Conservation (phyloP, 352 stramenopile genomes). For the Globisporangium sylvaticum region DNA sequence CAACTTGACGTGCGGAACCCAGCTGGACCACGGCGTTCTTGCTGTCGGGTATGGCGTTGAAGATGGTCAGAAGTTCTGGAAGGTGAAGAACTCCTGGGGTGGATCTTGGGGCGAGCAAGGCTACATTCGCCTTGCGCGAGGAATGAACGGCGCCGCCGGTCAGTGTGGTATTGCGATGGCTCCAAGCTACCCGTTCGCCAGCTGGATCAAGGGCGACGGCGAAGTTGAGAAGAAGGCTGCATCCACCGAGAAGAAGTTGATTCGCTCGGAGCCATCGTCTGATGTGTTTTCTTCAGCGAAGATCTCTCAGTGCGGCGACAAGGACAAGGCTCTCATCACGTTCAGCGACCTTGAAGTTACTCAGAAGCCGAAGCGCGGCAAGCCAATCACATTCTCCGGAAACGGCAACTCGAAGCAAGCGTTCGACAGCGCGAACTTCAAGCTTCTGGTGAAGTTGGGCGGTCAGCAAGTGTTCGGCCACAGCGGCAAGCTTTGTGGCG, state of each 20-base stretch:
- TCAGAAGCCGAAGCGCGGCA: constrained; percentile 61
- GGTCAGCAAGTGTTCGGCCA: constrained; percentile 72
- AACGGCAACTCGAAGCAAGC: constrained; percentile 65
- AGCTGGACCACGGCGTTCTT: constrained; percentile 97
- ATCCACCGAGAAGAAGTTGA: background rate
- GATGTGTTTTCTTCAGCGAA: constrained; percentile 63
- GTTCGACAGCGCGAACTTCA: constrained; percentile 61
- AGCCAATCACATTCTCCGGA: constrained; percentile 68
- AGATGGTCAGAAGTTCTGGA: constrained; percentile 87
- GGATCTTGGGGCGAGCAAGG: constrained; percentile 89
- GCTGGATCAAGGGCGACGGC: constrained; percentile 29
- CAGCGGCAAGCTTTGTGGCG: constrained; percentile 66
- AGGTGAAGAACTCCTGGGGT: constrained; percentile 98
- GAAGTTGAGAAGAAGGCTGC: background rate
- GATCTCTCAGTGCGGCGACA: constrained; percentile 79
- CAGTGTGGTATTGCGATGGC: constrained; percentile 74
- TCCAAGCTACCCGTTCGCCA: constrained; percentile 67
- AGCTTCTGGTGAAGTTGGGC: constrained; percentile 68
- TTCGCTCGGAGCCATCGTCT: constrained; percentile 20
- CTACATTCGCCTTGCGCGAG: constrained; percentile 91
- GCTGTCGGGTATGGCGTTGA: constrained; percentile 94
- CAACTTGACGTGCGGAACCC: constrained; percentile 75
- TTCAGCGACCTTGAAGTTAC: constrained; percentile 72
- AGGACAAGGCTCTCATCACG: constrained; percentile 48
- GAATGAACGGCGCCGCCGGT: constrained; percentile 31